Base-by-base conservation (phyloP, 495 filamentous ascomycete genomes). In the Podospora australis region DNA sequence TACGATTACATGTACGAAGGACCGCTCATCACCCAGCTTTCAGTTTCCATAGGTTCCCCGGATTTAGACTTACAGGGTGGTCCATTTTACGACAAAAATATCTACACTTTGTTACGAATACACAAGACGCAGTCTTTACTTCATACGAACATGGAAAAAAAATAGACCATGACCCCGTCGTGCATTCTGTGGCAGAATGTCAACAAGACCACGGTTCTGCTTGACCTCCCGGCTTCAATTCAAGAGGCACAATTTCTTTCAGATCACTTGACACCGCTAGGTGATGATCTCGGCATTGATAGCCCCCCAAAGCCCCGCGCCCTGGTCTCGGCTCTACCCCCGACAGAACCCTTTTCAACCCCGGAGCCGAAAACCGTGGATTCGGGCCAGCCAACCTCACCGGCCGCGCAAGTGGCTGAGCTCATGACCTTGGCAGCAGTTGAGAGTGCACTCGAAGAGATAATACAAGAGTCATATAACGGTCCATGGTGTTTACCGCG, bases 401-500 rank as follows among this genome's bases (percentile, higher is more conserved):
- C 50, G 16, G 63, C 68, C 9, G 61, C 65, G n/a, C 69, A 68
- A 21, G 42, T 75, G 44, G 59, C 68, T 11, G 69, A 71, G 49
- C 47, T 75, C 34, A 75, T 74, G 71, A 64, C 68, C 35, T 44
- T 63, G 14, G 69, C 68, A 19, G 60, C 58, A n/a, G 64, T 64
- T 19, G 63, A 66, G 45, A 46, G 61, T 6, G 70, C 74, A 20
- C 62, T 78, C 17, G 52, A 69, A 10, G 55, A 69, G 17, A 58
- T 66, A 14, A 58, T 66, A 14, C 54, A 36, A 19, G 28, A 26
- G 4, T 49, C 48, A 23, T 67, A 72, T 44, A n/a, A 55, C 6
- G 73, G 71, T 11, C 62, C 60, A 4, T 79, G 72, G 70, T 73
- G 64, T 49, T 55, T 76, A 10, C 66, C 68, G 6, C 68, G 28